Evolutionary conservation across 805 yeast genomes (phyloP).

Genomic region (Phaffomyces opuntiae): DNA sequence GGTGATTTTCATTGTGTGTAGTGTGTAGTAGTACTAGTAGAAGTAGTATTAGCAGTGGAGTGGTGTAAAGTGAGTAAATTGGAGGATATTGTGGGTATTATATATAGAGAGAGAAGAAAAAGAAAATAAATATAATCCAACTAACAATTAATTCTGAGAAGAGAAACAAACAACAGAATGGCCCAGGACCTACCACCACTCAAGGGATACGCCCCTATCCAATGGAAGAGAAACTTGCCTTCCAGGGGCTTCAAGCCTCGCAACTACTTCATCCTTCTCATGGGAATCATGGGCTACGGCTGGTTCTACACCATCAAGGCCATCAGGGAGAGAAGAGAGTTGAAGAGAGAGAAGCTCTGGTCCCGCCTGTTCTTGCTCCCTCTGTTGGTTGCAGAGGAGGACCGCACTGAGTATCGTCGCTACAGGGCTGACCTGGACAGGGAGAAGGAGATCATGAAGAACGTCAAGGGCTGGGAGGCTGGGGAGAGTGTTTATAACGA

Average conservation of each 20-base stretch:
- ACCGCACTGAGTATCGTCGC: constrained; percentile 71
- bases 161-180: constrained; percentile 1
- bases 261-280: constrained; percentile 58
- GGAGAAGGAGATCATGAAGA: constrained; percentile 62
- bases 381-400: constrained; percentile 72
- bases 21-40: no score
- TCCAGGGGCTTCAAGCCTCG: constrained; percentile 79
- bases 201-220: constrained; percentile 80
- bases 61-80: no score
- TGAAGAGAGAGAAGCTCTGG: constrained; percentile 71
- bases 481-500: constrained; percentile 40
- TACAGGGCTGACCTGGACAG: constrained; percentile 55
- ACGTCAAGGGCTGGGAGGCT: constrained; percentile 56
- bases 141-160: not conserved
- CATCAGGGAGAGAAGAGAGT: constrained; percentile 69
- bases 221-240: constrained; percentile 85
- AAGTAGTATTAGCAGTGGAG: no score
- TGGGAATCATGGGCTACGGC: constrained; percentile 63
- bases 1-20: constrained; percentile 32
- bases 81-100: no score
- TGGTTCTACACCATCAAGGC: constrained; percentile 61
- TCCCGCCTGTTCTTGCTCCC: constrained; percentile 69
- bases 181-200: constrained; percentile 81
- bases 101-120: no score
- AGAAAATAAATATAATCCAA: not conserved